phyloP scores from a whole-genome alignment of 306 rosid species.

The Cyamopsis tetragonoloba region DNA sequence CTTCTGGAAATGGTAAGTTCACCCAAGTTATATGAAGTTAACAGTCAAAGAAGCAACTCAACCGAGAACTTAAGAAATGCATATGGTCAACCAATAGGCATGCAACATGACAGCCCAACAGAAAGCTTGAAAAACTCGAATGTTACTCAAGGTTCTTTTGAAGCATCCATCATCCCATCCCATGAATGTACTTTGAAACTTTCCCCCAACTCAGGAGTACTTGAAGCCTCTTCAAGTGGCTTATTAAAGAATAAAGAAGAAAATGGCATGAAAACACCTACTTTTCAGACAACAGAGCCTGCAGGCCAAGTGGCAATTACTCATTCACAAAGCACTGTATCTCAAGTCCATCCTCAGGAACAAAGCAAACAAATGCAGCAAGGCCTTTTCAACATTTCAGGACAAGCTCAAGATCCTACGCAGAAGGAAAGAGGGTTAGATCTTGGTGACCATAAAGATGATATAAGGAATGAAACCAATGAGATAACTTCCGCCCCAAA shows the following conservation, averaged over 20 bases:
- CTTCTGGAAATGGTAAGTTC: conserved; percentile 49
- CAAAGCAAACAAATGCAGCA: conserved; percentile 32
- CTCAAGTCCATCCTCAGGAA: conserved; percentile 31
- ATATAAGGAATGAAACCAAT: conserved; percentile 34
- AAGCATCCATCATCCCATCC: conserved; percentile 38
- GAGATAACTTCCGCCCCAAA: conserved; percentile 45
- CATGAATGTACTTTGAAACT: conserved; percentile 30
- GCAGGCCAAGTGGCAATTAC: conserved; percentile 28
- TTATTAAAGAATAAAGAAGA: conserved; percentile 40
- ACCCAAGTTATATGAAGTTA: conserved; percentile 35
- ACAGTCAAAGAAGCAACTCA: conserved; percentile 29
- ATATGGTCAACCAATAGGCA: conserved; percentile 18
- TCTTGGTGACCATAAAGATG: conserved; percentile 35
- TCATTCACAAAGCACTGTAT: conserved; percentile 33
- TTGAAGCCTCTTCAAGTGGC: conserved; percentile 35
- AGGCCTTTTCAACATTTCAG: conserved; percentile 23
- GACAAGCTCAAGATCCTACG: conserved; percentile 32
- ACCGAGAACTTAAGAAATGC: conserved; percentile 31
- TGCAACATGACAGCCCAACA: conserved; percentile 31
- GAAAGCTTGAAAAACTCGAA: conserved; percentile 34
- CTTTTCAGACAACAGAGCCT: conserved; percentile 50
- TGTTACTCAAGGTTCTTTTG: conserved; percentile 29
- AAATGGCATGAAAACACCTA: conserved; percentile 38
- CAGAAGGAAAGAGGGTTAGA: conserved; percentile 35
- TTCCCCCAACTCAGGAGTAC: conserved; percentile 31